phyloP scores from a whole-genome alignment of 2,329 filamentous ascomycete species.

The Aspergillus sp. region DNA sequence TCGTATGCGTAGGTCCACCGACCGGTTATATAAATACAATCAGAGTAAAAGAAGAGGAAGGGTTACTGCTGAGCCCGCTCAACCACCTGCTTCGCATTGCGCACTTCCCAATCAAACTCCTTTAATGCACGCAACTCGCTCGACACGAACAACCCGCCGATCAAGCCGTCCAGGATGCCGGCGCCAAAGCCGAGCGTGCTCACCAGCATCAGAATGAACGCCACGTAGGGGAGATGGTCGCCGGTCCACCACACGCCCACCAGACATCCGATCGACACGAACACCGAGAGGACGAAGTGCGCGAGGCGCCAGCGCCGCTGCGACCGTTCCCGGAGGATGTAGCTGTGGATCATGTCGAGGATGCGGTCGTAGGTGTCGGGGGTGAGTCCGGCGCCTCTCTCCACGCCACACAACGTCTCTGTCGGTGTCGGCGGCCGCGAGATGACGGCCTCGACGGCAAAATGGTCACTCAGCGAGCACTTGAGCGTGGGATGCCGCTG shows the following conservation, averaged over 20 bases:
- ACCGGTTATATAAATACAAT: neutral
- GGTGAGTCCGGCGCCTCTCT: slow-evolving; percentile 35
- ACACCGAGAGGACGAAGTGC: slow-evolving; percentile 70
- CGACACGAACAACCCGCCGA: slow-evolving; percentile 82
- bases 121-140: slow-evolving; percentile 77
- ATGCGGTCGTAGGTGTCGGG: slow-evolving; percentile 68
- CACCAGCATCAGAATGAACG: slow-evolving; percentile 77
- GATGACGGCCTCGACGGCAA: slow-evolving; percentile 82
- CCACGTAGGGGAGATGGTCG: slow-evolving; percentile 65
- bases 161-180: slow-evolving; percentile 79
- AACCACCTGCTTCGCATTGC: slow-evolving; percentile 52
- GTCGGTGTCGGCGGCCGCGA: slow-evolving; percentile 34
- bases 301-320: slow-evolving; percentile 70
- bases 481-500: slow-evolving; percentile 75
- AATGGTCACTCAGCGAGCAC: slow-evolving; percentile 92
- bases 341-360: slow-evolving; percentile 66
- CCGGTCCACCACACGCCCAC: slow-evolving; percentile 80
- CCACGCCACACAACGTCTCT: neutral
- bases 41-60: neutral
- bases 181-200: slow-evolving; percentile 74
- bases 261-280: slow-evolving; percentile 70
- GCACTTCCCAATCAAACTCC: slow-evolving; percentile 93
- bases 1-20: no score
- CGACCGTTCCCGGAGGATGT: slow-evolving; percentile 66
- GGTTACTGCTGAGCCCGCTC: neutral